Evolutionary conservation across 345 rosid genomes (phyloP).

Genomic region (Schrenkiella parvula): DNA sequence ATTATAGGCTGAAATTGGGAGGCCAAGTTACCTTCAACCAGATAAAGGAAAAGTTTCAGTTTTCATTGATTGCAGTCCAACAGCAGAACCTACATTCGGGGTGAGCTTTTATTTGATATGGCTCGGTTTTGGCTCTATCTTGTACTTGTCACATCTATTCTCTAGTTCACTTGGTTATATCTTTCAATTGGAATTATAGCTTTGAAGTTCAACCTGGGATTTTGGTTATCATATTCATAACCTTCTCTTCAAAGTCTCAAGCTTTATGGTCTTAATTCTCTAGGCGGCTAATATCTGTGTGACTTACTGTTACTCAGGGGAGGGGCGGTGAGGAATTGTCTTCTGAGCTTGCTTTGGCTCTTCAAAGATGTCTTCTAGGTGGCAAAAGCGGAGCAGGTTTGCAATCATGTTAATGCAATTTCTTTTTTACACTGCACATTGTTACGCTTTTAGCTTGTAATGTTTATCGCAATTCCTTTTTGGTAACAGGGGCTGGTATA

Average conservation of each 20-base stretch:
- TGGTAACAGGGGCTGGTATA: conserved; percentile 72
- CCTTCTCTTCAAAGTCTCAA: neutral
- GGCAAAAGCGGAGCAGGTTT: conserved; percentile 88
- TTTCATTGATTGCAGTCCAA: conserved; percentile 81
- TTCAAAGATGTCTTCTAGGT: conserved; percentile 76
- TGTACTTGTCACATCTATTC: neutral
- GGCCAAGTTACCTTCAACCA: conserved; percentile 65
- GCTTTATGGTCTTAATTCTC: neutral
- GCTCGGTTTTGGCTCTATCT: neutral
- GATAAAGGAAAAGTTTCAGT: conserved; percentile 80
- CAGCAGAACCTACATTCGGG: conserved; percentile 82
- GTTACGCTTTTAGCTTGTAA: conserved; percentile 1
- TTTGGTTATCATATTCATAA: neutral
- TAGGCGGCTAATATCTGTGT: neutral
- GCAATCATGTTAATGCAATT: conserved; percentile 10
- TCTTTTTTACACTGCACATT: neutral
- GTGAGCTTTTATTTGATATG: conserved; percentile 33
- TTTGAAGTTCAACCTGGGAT: neutral
- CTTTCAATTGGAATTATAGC: neutral
- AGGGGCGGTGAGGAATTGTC: conserved; percentile 94
- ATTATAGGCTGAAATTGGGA: conserved; percentile 86
- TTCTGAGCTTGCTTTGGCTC: conserved; percentile 68
- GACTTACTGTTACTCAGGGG: conserved; percentile 47
- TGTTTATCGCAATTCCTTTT: conserved; percentile 2
- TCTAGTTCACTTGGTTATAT: neutral